Conservation (phyloP, 2,329 filamentous ascomycete species). For the Colletotrichum sp. region DNA sequence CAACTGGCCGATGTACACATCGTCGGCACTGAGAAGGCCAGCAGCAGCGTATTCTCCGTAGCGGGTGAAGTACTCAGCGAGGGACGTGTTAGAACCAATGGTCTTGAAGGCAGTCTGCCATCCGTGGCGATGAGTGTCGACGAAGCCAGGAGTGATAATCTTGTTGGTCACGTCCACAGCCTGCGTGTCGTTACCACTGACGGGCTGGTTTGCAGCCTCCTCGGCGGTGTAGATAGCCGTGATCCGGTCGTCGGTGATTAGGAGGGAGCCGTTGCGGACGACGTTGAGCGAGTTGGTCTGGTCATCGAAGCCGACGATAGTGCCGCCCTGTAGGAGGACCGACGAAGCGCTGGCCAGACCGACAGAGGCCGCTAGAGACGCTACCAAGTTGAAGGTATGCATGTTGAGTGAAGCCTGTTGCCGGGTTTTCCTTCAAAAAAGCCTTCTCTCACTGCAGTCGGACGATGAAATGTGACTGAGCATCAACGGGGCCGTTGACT, state of each 20-base stretch:
- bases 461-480: not conserved
- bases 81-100: slow-evolving; percentile 53
- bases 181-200: slow-evolving; percentile 32
- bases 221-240: slow-evolving; percentile 29
- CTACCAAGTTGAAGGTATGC: not conserved
- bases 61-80: slow-evolving; percentile 51
- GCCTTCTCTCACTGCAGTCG: not conserved
- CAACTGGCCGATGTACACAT: slow-evolving; percentile 52
- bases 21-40: slow-evolving; percentile 40
- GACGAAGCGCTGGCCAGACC: slow-evolving; percentile 19
- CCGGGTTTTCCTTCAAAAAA: too few species aligned
- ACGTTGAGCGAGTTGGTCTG: slow-evolving; percentile 36
- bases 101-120: slow-evolving; percentile 64
- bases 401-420: not conserved
- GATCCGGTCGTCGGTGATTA: slow-evolving; percentile 44
- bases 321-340: slow-evolving; percentile 38
- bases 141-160: slow-evolving; percentile 60
- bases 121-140: slow-evolving; percentile 61
- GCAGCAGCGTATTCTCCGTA: slow-evolving; percentile 39
- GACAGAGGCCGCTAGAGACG: not conserved
- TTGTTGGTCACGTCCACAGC: slow-evolving; percentile 54
- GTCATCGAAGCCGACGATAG: slow-evolving; percentile 45
- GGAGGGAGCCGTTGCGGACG: slow-evolving; percentile 43
- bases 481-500: not conserved
- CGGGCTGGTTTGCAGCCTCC: not conserved